These are phyloP conservation scores for Coemansia sp. DNA, from an alignment of 192 early-diverging fungal species.

Conservation along the genomic window DNA sequence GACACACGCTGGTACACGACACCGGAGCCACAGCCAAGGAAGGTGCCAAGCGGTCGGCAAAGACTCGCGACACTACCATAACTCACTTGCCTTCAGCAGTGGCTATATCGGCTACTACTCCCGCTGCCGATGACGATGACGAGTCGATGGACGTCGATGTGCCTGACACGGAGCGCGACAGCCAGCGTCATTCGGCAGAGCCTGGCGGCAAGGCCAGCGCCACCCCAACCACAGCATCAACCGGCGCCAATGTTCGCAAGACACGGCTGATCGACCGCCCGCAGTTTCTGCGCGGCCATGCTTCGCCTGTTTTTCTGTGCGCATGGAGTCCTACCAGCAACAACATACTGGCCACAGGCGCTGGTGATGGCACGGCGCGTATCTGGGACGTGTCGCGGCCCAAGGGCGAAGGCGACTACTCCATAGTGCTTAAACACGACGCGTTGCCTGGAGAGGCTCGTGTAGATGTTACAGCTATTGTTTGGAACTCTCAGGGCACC, in stretches of 20 bases:
- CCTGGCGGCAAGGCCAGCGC: neutral
- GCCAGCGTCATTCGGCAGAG: neutral
- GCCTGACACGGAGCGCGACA: conserved; percentile 35
- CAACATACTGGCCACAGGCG: conserved; percentile 64
- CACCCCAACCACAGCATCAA: neutral
- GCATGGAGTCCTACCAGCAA: conserved; percentile 74
- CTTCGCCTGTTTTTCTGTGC: conserved; percentile 70
- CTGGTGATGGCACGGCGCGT: conserved; percentile 80
- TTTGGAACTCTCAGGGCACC: conserved; percentile 79
- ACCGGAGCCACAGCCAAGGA: conserved; percentile 7
- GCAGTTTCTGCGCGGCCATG: conserved; percentile 63
- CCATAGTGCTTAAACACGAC: conserved; percentile 59
- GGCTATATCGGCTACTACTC: neutral
- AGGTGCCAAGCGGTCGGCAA: conserved; percentile 5
- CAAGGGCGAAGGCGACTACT: conserved; percentile 42
- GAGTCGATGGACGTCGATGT: conserved; percentile 42
- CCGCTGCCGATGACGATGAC: neutral
- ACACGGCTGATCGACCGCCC: conserved; percentile 41
- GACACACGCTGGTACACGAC: conserved; percentile 44
- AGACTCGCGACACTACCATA: conserved; percentile 6
- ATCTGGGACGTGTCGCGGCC: conserved; percentile 77
- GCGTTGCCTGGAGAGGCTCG: conserved; percentile 28
- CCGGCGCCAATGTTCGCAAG: conserved; percentile 5
- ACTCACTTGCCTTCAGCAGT: neutral
- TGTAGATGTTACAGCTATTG: conserved; percentile 77